phyloP scores from a whole-genome alignment of 495 filamentous ascomycete genomes.

The Glonium stellatum region DNA sequence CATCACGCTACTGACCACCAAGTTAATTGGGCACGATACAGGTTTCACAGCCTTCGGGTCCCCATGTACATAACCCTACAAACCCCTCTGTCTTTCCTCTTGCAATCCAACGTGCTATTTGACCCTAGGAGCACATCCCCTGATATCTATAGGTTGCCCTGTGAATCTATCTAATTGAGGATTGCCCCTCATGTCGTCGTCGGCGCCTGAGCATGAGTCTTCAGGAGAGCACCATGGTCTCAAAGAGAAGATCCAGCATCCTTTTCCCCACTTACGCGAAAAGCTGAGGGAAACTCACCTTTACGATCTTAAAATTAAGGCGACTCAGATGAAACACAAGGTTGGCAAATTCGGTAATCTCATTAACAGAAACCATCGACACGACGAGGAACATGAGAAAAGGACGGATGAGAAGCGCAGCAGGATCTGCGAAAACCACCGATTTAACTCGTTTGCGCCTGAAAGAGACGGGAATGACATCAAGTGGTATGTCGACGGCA shows the following conservation, averaged over 20 bases:
- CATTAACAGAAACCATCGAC: constrained; percentile 85
- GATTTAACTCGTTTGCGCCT: constrained; percentile 84
- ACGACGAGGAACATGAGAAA: constrained; percentile 89
- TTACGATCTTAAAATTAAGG: constrained; percentile 77
- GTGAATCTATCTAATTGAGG: not conserved
- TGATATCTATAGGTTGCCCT: not conserved
- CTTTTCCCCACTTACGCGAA: constrained; percentile 28
- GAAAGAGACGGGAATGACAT: constrained; percentile 75
- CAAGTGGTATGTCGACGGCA: constrained; percentile 95
- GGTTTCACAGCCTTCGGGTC: not conserved
- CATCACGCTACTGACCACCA: not conserved
- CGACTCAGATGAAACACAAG: constrained; percentile 68
- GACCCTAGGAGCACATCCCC: not conserved
- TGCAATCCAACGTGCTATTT: not conserved
- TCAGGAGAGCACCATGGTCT: constrained; percentile 13
- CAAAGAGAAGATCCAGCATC: constrained; percentile 25
- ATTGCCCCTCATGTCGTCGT: not conserved
- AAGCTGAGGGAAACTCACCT: constrained; percentile 61
- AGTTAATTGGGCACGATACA: not conserved
- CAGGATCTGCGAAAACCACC: constrained; percentile 63
- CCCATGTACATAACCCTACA: not conserved
- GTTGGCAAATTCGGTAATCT: constrained; percentile 64
- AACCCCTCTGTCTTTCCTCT: not conserved
- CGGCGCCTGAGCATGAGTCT: not conserved
- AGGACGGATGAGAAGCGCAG: constrained; percentile 72